Conservation (phyloP, 2,329 filamentous ascomycete genomes). For the Diplodia mutila region DNA sequence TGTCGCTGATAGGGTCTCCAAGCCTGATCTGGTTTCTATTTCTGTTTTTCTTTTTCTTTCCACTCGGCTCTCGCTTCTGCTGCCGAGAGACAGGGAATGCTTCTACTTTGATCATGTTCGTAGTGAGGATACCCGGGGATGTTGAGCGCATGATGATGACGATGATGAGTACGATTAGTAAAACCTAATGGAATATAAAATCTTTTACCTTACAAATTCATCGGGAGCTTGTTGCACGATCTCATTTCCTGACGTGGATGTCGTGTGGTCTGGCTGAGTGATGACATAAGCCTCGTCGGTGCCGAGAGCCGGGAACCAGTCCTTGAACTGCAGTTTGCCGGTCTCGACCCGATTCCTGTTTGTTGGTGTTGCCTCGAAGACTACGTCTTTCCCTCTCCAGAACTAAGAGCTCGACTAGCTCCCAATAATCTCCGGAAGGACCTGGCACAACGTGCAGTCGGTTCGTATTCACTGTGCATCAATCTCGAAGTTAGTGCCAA, state of each 20-base stretch:
- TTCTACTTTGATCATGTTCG: background rate
- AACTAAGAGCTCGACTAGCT: background rate
- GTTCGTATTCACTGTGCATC: constrained; percentile 5
- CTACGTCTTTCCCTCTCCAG: background rate
- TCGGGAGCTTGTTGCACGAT: background rate
- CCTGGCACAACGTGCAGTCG: background rate
- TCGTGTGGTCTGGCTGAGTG: background rate
- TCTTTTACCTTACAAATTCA: background rate
- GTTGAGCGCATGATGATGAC: background rate
- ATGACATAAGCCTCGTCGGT: background rate
- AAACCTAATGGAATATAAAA: background rate
- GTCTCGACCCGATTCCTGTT: background rate
- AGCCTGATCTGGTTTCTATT: background rate
- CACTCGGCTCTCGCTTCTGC: background rate
- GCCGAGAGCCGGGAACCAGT: background rate
- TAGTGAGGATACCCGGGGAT: background rate
- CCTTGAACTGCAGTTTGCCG: background rate
- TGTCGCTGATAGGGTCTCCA: background rate
- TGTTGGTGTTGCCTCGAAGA: background rate
- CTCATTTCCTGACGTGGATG: background rate
- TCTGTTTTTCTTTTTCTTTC: background rate
- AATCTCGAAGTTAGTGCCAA: background rate
- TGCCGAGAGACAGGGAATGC: background rate
- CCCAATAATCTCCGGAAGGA: constrained; percentile 6
- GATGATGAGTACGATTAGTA: background rate